A percentile compares a stretch with the other conserved stretches of the same genome.
phyloP scores from a whole-genome alignment of 257 asterid species.

The Echium plantagineum region DNA sequence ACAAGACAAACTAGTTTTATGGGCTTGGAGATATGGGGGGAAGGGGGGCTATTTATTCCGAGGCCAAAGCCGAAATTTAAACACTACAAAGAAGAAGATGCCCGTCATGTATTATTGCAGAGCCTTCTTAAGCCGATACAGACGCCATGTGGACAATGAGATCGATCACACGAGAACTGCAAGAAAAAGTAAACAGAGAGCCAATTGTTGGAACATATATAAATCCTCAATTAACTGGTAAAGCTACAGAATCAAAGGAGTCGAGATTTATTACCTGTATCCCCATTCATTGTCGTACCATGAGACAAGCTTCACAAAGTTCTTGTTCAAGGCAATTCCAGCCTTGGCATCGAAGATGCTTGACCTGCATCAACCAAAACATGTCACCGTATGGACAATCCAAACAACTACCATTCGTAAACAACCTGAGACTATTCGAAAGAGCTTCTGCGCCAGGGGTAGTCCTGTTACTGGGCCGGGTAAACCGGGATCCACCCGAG shows the following conservation, averaged over 20 bases:
- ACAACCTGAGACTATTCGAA: too few species aligned
- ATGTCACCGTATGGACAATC: too few species aligned
- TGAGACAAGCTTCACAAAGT: slow-evolving; percentile 47
- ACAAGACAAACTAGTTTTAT: too few species aligned
- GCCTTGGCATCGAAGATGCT: slow-evolving; percentile 79
- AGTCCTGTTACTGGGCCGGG: too few species aligned
- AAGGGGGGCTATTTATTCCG: too few species aligned
- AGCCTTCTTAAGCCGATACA: slow-evolving; percentile 18
- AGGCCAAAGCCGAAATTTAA: not conserved
- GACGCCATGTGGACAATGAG: slow-evolving; percentile 55
- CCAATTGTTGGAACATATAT: not conserved
- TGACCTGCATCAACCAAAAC: slow-evolving; percentile 31
- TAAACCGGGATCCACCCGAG: too few species aligned
- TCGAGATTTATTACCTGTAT: slow-evolving; percentile 29
- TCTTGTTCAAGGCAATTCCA: slow-evolving; percentile 63
- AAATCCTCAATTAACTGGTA: too few species aligned
- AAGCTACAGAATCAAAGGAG: not conserved
- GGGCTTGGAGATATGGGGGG: too few species aligned
- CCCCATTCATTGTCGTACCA: slow-evolving; percentile 86
- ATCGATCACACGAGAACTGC: slow-evolving; percentile 65
- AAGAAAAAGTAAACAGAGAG: not conserved
- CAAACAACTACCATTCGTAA: too few species aligned
- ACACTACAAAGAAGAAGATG: not conserved
- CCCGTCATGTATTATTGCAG: not conserved
- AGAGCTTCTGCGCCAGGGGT: too few species aligned